phyloP scores from a whole-genome alignment of 2,329 filamentous ascomycete species.

The Bipolaris victoriae region DNA sequence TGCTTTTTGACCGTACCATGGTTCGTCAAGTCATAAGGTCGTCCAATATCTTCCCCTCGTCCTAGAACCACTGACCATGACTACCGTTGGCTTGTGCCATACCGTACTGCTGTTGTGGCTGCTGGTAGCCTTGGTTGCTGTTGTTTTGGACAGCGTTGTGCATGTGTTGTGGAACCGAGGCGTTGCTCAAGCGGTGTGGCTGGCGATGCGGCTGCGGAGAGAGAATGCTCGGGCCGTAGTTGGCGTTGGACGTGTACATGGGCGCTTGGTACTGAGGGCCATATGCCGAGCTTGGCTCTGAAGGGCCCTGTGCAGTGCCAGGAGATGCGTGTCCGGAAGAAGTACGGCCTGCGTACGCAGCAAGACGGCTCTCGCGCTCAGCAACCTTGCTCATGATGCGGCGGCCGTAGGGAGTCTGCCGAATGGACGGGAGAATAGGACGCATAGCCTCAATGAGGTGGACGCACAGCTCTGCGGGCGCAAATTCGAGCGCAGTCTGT shows the following conservation, averaged over 20 bases:
- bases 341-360: constrained; percentile 38
- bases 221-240: constrained; percentile 45
- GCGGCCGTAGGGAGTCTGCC: constrained; percentile 90
- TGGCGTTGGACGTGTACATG: constrained; percentile 46
- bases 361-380: constrained; percentile 56
- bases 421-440: constrained; percentile 81
- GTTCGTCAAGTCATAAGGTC: constrained; percentile 60
- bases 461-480: constrained; percentile 40
- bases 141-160: constrained; percentile 46
- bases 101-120: constrained; percentile 50
- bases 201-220: constrained; percentile 45
- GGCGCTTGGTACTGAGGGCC: constrained; percentile 33
- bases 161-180: constrained; percentile 44
- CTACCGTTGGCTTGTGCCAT: constrained; percentile 22
- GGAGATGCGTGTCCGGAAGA: constrained; percentile 37
- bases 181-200: constrained; percentile 47
- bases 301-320: constrained; percentile 33
- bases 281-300: constrained; percentile 29
- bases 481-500: constrained; percentile 73
- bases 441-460: constrained; percentile 84
- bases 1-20: constrained; percentile 45
- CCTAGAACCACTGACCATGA: constrained; percentile 16
- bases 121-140: constrained; percentile 44
- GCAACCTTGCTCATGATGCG: constrained; percentile 89
- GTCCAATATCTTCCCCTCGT: constrained; percentile 35